A percentile compares a stretch with the other conserved stretches of the same genome.
Conservation (phyloP, 345 rosid genomes). For the Populus simonii region DNA sequence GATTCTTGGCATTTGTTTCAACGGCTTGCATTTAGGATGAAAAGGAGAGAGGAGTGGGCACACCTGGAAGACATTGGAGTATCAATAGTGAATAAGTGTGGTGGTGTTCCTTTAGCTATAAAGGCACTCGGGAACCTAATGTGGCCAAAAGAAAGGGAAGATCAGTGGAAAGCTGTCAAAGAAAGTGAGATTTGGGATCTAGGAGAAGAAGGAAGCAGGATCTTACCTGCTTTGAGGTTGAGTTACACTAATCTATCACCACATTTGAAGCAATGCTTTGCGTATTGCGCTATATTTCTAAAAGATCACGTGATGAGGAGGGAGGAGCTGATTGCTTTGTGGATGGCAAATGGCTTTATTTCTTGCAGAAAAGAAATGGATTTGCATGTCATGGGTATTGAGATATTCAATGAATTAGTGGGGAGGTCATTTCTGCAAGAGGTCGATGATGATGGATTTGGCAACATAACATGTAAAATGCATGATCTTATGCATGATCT, state of each 20-base stretch:
- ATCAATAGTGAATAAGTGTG: slow-evolving; percentile 13
- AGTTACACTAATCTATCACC: slow-evolving; percentile 2
- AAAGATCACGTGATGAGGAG: background rate
- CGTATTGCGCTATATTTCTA: slow-evolving; percentile 3
- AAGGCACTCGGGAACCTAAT: slow-evolving; percentile 12
- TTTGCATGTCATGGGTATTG: slow-evolving; percentile 15
- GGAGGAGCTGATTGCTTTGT: slow-evolving; percentile 3
- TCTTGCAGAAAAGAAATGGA: background rate
- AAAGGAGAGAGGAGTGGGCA: background rate
- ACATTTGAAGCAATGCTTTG: slow-evolving; percentile 1
- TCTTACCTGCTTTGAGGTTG: slow-evolving; percentile 1
- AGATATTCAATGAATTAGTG: slow-evolving; percentile 13
- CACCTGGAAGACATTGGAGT: background rate
- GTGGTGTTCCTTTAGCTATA: slow-evolving; percentile 12
- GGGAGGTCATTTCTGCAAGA: slow-evolving; percentile 22
- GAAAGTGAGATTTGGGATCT: slow-evolving; percentile 19
- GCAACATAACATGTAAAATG: slow-evolving; percentile 13
- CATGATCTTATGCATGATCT: slow-evolving; percentile 28
- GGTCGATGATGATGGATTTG: background rate
- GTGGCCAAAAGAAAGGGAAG: background rate
- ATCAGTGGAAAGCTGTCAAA: slow-evolving; percentile 7
- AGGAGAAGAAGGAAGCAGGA: background rate
- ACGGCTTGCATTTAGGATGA: background rate
- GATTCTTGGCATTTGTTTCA: slow-evolving; percentile 13
- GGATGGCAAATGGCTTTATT: slow-evolving; percentile 34